phyloP scores from a whole-genome alignment of 2,329 filamentous ascomycete genomes.

The Juglanconis oblonga region DNA sequence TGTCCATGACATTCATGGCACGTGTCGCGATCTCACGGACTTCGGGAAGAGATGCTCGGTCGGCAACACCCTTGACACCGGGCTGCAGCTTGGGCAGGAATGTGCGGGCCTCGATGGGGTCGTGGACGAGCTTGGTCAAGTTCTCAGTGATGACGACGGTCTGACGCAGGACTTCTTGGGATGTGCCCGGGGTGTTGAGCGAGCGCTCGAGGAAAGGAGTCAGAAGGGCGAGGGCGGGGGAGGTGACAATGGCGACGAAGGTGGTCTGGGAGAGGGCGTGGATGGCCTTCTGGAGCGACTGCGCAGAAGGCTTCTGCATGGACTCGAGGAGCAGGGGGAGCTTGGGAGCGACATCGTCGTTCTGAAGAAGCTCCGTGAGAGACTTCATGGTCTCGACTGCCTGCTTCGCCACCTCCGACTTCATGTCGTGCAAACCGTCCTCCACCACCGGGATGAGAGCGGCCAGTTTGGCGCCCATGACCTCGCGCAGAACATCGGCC shows the following conservation, averaged over 20 bases:
- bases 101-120: slow-evolving; percentile 86
- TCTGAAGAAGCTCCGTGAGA: slow-evolving; percentile 84
- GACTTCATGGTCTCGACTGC: slow-evolving; percentile 90
- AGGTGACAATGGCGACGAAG: slow-evolving; percentile 96
- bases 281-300: slow-evolving; percentile 91
- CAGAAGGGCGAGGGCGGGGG: slow-evolving; percentile 87
- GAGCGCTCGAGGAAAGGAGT: slow-evolving; percentile 93
- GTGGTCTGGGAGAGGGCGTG: slow-evolving; percentile 96
- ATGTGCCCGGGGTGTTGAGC: slow-evolving; percentile 84
- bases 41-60: slow-evolving; percentile 88
- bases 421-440: slow-evolving; percentile 88
- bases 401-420: slow-evolving; percentile 83
- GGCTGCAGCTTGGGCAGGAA: slow-evolving; percentile 94
- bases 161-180: slow-evolving; percentile 91
- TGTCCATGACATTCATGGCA: slow-evolving; percentile 82
- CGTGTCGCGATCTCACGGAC: slow-evolving; percentile 86
- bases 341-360: slow-evolving; percentile 91
- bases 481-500: slow-evolving; percentile 85
- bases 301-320: slow-evolving; percentile 88
- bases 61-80: slow-evolving; percentile 84
- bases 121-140: slow-evolving; percentile 95
- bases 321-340: slow-evolving; percentile 90
- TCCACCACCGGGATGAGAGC: slow-evolving; percentile 88
- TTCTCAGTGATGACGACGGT: slow-evolving; percentile 97
- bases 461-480: slow-evolving; percentile 86